Evolutionary conservation across 2,329 filamentous ascomycete species (phyloP).

Genomic region (Huntiella decipiens): DNA sequence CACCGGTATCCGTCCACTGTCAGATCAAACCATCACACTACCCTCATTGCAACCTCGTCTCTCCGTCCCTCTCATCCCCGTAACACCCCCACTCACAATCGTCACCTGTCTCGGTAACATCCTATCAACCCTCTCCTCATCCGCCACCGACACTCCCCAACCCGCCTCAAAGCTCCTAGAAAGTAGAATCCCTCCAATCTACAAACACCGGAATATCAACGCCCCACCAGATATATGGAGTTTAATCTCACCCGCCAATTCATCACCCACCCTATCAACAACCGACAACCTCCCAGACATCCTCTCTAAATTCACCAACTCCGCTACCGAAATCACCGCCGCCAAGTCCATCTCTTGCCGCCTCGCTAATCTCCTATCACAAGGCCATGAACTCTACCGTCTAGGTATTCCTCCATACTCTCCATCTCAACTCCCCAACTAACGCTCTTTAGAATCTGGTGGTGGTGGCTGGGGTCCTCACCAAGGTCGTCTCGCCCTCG

Average conservation of each 20-base stretch:
- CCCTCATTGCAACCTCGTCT: conserved; percentile 7
- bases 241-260: conserved; percentile 19
- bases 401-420: conserved; percentile 22
- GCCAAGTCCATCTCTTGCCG: not conserved
- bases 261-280: not conserved
- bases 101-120: conserved; percentile 60
- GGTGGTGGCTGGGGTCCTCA: conserved; percentile 74
- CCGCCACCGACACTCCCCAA: conserved; percentile 20
- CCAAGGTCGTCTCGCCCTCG: conserved; percentile 58
- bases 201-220: conserved; percentile 20
- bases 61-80: conserved; percentile 34
- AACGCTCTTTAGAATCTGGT: conserved; percentile 40
- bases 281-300: too few species aligned
- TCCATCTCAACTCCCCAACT: not conserved
- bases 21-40: conserved; percentile 20
- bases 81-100: conserved; percentile 45
- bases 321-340: conserved; percentile 6
- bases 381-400: conserved; percentile 23
- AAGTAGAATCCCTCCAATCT: conserved; percentile 37
- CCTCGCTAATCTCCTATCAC: not conserved
- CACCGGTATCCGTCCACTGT: conserved; percentile 13
- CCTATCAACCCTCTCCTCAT: conserved; percentile 39
- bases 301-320: conserved; percentile 2
- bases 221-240: conserved; percentile 33
- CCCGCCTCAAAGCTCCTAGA: conserved; percentile 60